Evolutionary conservation across 2,329 filamentous ascomycete species (phyloP), one percentile per base, ranked within the genome.

Genomic region (Ascochyta rabiei): DNA sequence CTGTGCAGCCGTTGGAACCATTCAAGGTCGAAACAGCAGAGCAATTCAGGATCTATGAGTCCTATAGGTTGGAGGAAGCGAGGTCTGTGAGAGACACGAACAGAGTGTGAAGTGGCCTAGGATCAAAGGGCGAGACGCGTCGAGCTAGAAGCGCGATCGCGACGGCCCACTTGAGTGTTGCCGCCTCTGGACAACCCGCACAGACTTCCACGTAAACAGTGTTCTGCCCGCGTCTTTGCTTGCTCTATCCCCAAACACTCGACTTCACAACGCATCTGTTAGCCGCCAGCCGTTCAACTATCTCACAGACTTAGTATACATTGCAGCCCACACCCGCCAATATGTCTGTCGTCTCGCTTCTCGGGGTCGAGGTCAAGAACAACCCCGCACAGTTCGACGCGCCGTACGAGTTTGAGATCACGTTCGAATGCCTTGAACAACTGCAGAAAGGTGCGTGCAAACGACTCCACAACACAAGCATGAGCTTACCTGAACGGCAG

Each of bases 321-420:
- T 41, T 39, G 53, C 56, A 46, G 45, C 30, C 53, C 18, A 37
- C n/a, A 30, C 6, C 57, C 51, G 56, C 57, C 80, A 84, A 74
- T 64, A 97, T 97, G 95, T 97, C 95, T 74, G 90, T 97, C 73
- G 93, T 99, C 62, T 96, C 93, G 66, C 87, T 99, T 56, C 86
- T 99, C 65, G 93, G 93, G 73, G 95, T 99, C 71, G 90, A 95
- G 78, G 90, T 99, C 67, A 84, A 92, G 75, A 98, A 99, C 85
- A 99, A 99, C 81, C 95, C 95, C 71, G 93, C 95, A 71, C 87
- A 89, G 67, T 98, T 99, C 80, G 89, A 87, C 69, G 90, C 93
- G 75, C 87, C 91, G 49, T 99, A 99, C 77, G 88, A 95, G 77
- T 96, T 99, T 67, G 93, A 99, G 79, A 98, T 99, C 76, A 99